Evolutionary conservation across 495 filamentous ascomycete species (phyloP).

Genomic region (Xylaria bambusicola): DNA sequence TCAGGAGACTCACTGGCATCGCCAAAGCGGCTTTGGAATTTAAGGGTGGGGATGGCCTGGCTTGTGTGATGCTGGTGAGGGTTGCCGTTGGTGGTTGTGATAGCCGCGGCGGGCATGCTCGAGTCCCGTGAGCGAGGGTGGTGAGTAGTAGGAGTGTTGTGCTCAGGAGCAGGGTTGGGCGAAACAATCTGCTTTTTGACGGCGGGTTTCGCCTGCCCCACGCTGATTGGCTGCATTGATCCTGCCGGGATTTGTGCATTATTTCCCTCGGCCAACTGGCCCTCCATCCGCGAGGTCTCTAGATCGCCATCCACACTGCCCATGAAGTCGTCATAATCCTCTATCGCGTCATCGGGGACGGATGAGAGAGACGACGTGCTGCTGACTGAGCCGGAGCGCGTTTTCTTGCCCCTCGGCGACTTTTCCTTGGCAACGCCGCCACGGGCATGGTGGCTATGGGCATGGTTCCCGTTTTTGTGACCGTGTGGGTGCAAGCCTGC

Average conservation of each 20-base stretch:
- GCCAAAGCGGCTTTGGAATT: conserved; percentile 30
- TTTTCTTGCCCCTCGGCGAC: conserved; percentile 25
- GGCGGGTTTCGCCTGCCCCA: conserved; percentile 34
- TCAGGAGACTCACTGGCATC: conserved; percentile 22
- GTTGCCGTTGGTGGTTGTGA: conserved; percentile 1
- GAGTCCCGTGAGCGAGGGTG: conserved; percentile 29
- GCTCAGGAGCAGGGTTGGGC: conserved; percentile 31
- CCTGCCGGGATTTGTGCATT: conserved; percentile 35
- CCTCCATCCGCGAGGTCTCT: conserved; percentile 24
- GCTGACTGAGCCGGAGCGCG: conserved; percentile 34
- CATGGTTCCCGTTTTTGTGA: neutral
- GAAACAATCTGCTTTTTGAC: conserved; percentile 37
- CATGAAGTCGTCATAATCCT: conserved; percentile 32
- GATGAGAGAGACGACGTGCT: conserved; percentile 44
- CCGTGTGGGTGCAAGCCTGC: neutral
- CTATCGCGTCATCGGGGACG: conserved; percentile 38
- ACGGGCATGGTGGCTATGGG: neutral
- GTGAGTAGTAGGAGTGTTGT: conserved; percentile 23
- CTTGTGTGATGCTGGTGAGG: conserved; percentile 15
- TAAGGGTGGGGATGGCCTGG: conserved; percentile 14
- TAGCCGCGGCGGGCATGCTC: conserved; percentile 29
- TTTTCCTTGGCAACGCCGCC: conserved; percentile 18
- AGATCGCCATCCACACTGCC: conserved; percentile 27
- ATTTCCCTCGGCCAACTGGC: conserved; percentile 25
- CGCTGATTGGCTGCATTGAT: conserved; percentile 35